Percentiles rank a stretch among this genome's conserved stretches.
phyloP scores from a whole-genome alignment of 176 grass and related monocot genomes.

The Triticum turgidum region DNA sequence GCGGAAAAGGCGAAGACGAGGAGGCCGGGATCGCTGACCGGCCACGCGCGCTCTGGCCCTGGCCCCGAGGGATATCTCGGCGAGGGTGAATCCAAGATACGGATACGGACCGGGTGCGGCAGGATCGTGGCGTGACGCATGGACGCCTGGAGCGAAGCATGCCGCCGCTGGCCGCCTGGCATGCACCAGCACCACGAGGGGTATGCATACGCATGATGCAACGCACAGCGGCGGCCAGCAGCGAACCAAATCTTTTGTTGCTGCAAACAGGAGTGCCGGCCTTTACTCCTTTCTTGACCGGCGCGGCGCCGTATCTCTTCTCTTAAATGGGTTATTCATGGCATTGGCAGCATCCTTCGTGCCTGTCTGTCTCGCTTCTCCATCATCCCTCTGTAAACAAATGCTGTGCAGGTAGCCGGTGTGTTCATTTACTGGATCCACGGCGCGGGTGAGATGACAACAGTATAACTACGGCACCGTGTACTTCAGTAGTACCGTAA shows the following conservation, averaged over 20 bases:
- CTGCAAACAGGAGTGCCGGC: not conserved
- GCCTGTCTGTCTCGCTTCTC: not conserved
- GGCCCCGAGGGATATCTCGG: constrained; percentile 25
- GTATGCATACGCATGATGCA: not conserved
- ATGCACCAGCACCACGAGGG: not conserved
- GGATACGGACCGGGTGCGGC: constrained; percentile 35
- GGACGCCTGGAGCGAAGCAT: not conserved
- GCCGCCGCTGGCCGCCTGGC: not conserved
- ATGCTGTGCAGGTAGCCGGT: not conserved
- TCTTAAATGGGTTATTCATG: not conserved
- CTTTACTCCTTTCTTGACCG: constrained; percentile 26
- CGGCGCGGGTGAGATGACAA: not conserved
- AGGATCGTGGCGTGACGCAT: not conserved
- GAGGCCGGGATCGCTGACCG: not conserved
- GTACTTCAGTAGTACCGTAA: not conserved
- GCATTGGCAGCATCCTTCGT: not conserved
- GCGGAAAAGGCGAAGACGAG: not conserved
- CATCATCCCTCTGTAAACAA: not conserved
- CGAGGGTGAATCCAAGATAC: constrained; percentile 27
- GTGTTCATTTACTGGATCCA: constrained; percentile 6
- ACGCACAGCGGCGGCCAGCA: not conserved
- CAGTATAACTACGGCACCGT: not conserved
- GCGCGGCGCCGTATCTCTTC: not conserved
- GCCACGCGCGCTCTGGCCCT: not conserved
- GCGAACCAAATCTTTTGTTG: constrained; percentile 23